A percentile compares a stretch with the other conserved stretches of the same genome.
Evolutionary conservation across 164 flowering plant species (phyloP).

Genomic region (Stephania yunnanensis): DNA sequence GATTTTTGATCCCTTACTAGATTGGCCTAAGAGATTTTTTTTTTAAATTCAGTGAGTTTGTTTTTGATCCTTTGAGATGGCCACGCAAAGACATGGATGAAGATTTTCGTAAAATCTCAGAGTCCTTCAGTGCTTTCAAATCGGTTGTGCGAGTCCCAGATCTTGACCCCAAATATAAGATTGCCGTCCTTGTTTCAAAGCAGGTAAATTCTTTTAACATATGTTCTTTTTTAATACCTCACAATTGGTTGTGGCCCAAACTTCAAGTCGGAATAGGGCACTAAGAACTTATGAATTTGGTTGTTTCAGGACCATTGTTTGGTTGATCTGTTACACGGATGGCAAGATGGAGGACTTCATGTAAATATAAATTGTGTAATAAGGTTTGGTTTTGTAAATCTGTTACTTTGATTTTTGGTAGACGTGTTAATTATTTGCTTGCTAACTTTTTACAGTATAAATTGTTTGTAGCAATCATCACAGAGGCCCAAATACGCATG

Average conservation of each 20-base stretch:
- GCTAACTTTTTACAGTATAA: neutral
- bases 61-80: conserved; percentile 77
- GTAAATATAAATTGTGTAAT: conserved; percentile 81
- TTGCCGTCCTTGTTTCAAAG: conserved; percentile 80
- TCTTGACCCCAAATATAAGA: conserved; percentile 79
- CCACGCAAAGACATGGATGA: conserved; percentile 72
- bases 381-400: conserved; percentile 41
- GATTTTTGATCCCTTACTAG: neutral
- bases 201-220: conserved; percentile 38
- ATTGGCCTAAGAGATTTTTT: neutral
- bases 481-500: conserved; percentile 84
- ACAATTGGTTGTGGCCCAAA: neutral
- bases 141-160: conserved; percentile 77
- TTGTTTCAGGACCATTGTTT: conserved; percentile 82
- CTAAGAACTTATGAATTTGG: neutral
- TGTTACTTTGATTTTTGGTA: neutral
- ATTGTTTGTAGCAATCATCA: conserved; percentile 63
- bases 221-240: neutral
- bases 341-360: conserved; percentile 87
- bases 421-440: neutral
- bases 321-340: conserved; percentile 72
- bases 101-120: conserved; percentile 58
- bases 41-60: conserved; percentile 64
- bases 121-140: conserved; percentile 56
- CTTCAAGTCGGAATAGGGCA: neutral